These are phyloP conservation scores for Candida coquimbonensis DNA, from an alignment of 805 yeast species.

Conservation along the genomic window DNA sequence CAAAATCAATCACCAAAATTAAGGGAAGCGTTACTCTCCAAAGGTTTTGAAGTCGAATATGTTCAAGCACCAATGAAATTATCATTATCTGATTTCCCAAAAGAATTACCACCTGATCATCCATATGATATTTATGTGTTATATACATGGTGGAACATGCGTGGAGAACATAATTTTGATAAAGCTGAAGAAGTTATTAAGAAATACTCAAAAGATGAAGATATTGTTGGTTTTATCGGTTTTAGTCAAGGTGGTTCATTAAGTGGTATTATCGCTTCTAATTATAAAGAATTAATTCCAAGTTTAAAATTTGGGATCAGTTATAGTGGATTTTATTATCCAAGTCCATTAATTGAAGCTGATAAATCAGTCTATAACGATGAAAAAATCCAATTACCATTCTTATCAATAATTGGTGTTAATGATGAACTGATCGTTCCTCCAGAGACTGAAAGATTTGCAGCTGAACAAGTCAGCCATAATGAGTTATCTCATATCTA, in stretches of 20 bases:
- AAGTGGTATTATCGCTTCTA: conserved; percentile 23
- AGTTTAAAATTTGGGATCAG: conserved; percentile 54
- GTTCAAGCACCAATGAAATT: conserved; percentile 67
- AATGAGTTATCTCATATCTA: not conserved
- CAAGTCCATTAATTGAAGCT: not conserved
- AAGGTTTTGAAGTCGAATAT: conserved; percentile 58
- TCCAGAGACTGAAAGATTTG: conserved; percentile 2
- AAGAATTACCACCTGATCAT: conserved; percentile 24
- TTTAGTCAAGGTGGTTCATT: conserved; percentile 11
- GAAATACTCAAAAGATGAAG: not conserved
- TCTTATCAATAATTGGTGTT: conserved; percentile 8
- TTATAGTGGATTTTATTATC: conserved; percentile 7
- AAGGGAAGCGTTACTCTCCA: conserved; percentile 50
- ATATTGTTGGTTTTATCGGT: conserved; percentile 9
- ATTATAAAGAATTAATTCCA: conserved; percentile 20
- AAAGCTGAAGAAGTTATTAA: conserved; percentile 1
- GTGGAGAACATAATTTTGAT: not conserved
- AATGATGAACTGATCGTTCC: conserved; percentile 9
- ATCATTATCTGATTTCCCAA: conserved; percentile 59
- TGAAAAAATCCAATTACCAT: conserved; percentile 7
- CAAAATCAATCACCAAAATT: conserved; percentile 24
- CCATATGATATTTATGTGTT: conserved; percentile 2
- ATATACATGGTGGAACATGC: conserved; percentile 9
- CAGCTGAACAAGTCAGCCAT: not conserved
- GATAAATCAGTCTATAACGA: conserved; percentile 1